phyloP scores from a whole-genome alignment of 2,329 filamentous ascomycete species.

The Fusarium nisikadoi region DNA sequence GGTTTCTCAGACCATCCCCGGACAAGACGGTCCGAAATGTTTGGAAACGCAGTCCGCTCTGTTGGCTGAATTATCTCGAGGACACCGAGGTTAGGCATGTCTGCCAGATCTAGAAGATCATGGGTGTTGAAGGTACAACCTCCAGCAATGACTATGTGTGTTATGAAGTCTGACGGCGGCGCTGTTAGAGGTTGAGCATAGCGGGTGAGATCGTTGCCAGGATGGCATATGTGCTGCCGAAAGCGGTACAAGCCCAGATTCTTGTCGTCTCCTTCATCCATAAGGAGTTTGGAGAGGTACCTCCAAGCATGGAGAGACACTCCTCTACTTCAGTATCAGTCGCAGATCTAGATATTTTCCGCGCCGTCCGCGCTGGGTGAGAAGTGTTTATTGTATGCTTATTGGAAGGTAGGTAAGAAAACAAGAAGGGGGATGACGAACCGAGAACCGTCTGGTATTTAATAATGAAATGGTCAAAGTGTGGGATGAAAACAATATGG shows the following conservation, averaged over 20 bases:
- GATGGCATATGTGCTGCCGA: constrained; percentile 53
- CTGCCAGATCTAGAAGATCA: constrained; percentile 55
- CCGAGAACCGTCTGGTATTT: too few species aligned
- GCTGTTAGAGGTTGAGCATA: constrained; percentile 54
- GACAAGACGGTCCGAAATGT: constrained; percentile 58
- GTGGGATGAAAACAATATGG: too few species aligned
- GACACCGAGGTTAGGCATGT: constrained; percentile 59
- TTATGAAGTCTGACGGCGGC: constrained; percentile 52
- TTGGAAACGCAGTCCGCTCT: constrained; percentile 48
- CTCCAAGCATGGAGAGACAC: constrained; percentile 55
- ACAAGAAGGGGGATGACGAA: too few species aligned
- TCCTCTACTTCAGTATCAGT: constrained; percentile 42
- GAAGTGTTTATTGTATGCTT: too few species aligned
- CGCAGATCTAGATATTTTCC: not conserved
- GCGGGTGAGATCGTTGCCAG: constrained; percentile 47
- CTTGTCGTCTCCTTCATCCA: constrained; percentile 48
- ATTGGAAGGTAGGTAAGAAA: too few species aligned
- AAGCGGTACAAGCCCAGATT: constrained; percentile 53
- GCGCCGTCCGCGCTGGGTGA: not conserved
- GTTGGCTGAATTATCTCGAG: constrained; percentile 58
- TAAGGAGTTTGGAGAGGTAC: constrained; percentile 50
- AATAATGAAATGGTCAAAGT: too few species aligned
- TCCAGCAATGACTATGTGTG: constrained; percentile 54
- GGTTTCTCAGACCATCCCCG: constrained; percentile 56
- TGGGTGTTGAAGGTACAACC: constrained; percentile 49